phyloP scores from a whole-genome alignment of 139 green algal species.

The Chlamydomonas sp. region DNA sequence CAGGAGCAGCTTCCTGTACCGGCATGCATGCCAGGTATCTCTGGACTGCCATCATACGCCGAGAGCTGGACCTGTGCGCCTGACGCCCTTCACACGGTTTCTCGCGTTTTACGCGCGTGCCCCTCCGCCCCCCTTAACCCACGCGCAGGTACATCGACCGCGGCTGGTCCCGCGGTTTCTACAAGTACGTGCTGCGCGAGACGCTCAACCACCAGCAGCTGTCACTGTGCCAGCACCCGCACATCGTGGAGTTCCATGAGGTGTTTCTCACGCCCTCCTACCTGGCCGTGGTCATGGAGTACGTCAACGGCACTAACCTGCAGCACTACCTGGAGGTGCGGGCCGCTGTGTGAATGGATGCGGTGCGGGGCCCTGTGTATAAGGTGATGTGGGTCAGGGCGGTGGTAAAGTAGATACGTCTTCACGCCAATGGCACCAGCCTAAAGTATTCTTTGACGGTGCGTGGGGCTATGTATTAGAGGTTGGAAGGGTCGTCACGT shows the following conservation, averaged over 20 bases:
- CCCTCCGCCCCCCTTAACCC: too few species aligned
- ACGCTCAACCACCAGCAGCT: conserved; percentile 50
- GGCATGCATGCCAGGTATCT: too few species aligned
- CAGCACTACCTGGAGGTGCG: conserved; percentile 68
- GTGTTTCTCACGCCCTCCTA: conserved; percentile 77
- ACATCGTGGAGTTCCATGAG: conserved; percentile 95
- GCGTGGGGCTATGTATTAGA: too few species aligned
- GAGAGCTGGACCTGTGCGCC: too few species aligned
- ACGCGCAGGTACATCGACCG: conserved; percentile 23
- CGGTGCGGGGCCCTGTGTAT: neutral
- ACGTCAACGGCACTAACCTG: conserved; percentile 80
- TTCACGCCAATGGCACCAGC: neutral
- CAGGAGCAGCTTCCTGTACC: too few species aligned
- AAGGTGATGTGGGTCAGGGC: neutral
- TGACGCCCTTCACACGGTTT: neutral
- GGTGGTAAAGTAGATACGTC: neutral
- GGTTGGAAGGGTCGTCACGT: too few species aligned
- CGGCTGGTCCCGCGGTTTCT: conserved; percentile 23
- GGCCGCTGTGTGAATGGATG: neutral
- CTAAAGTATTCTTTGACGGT: neutral
- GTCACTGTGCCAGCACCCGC: conserved; percentile 71
- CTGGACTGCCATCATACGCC: too few species aligned
- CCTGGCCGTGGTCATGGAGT: conserved; percentile 87
- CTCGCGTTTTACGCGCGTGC: neutral
- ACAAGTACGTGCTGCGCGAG: conserved; percentile 50